Conservation (phyloP, 2,329 filamentous ascomycete genomes). For the Aureobasidium lini region DNA sequence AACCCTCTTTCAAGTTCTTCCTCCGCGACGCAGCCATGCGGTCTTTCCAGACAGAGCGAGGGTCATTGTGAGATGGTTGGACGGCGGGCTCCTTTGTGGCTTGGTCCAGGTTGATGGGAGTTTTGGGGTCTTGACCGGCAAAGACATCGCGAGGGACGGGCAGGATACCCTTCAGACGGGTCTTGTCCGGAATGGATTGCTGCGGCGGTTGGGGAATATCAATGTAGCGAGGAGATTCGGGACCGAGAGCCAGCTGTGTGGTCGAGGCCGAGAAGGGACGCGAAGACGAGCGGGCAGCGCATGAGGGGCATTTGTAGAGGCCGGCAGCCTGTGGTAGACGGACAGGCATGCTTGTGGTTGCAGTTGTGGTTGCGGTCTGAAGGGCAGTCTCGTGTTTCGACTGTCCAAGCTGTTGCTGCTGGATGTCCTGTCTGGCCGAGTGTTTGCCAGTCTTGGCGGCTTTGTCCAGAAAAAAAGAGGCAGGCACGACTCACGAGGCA, state of each 20-base stretch:
- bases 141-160: slow-evolving; percentile 81
- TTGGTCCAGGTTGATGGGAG: background rate
- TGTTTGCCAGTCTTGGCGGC: slow-evolving; percentile 7
- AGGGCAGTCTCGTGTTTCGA: background rate
- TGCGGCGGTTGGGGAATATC: slow-evolving; percentile 72
- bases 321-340: slow-evolving; percentile 8
- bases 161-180: slow-evolving; percentile 63
- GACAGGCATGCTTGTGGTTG: slow-evolving; percentile 1
- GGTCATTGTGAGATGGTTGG: slow-evolving; percentile 49
- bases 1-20: slow-evolving; percentile 61
- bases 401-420: background rate
- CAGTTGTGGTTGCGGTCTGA: background rate
- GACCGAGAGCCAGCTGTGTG: slow-evolving; percentile 50
- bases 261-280: slow-evolving; percentile 41
- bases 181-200: slow-evolving; percentile 46
- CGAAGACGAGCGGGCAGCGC: slow-evolving; percentile 17
- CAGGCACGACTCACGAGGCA: background rate
- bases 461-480: background rate
- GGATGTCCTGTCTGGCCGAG: background rate
- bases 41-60: slow-evolving; percentile 57
- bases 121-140: slow-evolving; percentile 25
- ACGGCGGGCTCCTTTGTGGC: slow-evolving; percentile 24
- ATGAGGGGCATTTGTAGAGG: slow-evolving; percentile 29
- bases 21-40: slow-evolving; percentile 66
- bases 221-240: slow-evolving; percentile 84